A percentile compares a stretch with the other conserved stretches of the same genome.
These are phyloP conservation scores for Eutrema japonicum DNA, from an alignment of 345 rosid genomes.

Conservation along the genomic window DNA sequence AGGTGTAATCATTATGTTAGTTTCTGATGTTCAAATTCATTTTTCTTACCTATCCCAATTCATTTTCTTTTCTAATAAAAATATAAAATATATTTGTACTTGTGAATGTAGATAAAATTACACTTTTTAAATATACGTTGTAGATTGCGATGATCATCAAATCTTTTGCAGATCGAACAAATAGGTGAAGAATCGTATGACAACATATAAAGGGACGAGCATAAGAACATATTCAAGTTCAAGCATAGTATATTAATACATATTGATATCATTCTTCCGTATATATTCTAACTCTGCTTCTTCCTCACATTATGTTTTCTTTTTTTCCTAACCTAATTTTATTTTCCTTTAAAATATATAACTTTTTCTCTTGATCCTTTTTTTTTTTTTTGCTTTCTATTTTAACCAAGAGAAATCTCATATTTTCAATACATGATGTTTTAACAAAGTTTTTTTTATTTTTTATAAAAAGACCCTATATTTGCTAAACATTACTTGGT, in stretches of 20 bases:
- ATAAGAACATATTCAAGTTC: conserved; percentile 42
- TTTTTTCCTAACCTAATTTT: conserved; percentile 16
- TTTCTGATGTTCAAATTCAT: background rate
- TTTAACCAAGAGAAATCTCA: background rate
- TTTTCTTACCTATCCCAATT: background rate
- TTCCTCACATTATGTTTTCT: conserved; percentile 35
- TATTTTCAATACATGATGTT: background rate
- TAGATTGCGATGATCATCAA: conserved; percentile 34
- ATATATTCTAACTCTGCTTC: conserved; percentile 44
- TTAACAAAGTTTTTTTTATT: background rate
- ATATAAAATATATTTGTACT: background rate
- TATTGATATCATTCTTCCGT: conserved; percentile 11
- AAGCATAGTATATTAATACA: conserved; percentile 39
- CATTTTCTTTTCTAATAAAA: background rate
- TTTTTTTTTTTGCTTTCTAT: no score
- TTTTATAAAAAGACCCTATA: no score
- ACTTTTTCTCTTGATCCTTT: background rate
- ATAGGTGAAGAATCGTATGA: conserved; percentile 40
- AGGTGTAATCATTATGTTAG: background rate
- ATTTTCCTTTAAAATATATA: background rate
- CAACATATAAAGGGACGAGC: conserved; percentile 35
- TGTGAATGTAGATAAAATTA: conserved; percentile 36
- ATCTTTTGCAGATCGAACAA: conserved; percentile 31
- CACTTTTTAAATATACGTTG: conserved; percentile 39
- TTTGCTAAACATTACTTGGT: conserved; percentile 1